A percentile compares a stretch with the other conserved stretches of the same genome.
phyloP scores from a whole-genome alignment of 129 eudicot genomes.

The Scalesia atractyloides region DNA sequence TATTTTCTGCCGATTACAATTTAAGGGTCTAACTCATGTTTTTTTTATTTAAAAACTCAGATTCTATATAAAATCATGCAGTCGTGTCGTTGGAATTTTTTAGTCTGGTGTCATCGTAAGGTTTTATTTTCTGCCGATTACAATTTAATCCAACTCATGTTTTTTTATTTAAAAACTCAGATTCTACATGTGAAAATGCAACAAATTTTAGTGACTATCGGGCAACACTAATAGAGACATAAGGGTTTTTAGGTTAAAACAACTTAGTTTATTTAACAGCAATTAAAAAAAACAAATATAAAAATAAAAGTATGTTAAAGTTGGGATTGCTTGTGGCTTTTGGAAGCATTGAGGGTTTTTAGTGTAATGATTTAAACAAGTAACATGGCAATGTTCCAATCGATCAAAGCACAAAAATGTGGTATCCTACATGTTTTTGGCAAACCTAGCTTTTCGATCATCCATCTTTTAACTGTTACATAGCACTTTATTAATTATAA shows the following conservation, averaged over 20 bases:
- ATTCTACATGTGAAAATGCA: no score
- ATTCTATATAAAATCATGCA: no score
- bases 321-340: conserved; percentile 1
- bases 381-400: conserved; percentile 37
- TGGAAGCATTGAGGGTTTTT: conserved; percentile 23
- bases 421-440: conserved; percentile 39
- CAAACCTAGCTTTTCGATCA: neutral
- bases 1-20: no score
- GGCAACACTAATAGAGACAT: no score
- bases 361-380: conserved; percentile 29
- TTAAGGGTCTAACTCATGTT: no score
- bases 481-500: neutral
- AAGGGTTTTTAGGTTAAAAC: no score
- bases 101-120: no score
- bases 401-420: conserved; percentile 31
- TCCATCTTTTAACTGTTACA: conserved; percentile 17
- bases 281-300: neutral
- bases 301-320: conserved; percentile 6
- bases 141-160: no score
- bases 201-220: no score
- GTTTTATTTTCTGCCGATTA: no score
- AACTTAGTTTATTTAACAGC: neutral
- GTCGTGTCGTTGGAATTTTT: no score
- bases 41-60: neutral
- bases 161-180: no score